Evolutionary conservation across 306 rosid genomes (phyloP).

Genomic region (Lablab purpureus): DNA sequence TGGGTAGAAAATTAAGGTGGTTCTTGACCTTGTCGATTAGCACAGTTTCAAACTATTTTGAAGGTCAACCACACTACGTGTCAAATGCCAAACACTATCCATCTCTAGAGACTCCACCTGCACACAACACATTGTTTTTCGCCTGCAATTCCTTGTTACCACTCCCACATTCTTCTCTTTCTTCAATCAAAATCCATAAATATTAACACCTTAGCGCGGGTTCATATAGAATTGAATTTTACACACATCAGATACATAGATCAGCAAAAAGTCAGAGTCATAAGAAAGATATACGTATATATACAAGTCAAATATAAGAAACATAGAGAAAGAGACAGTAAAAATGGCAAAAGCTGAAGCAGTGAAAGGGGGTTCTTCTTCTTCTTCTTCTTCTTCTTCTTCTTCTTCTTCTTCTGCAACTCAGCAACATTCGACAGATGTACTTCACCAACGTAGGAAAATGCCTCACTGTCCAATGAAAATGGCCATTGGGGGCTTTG

Average conservation of each 20-base stretch:
- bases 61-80: constrained; percentile 15
- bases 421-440: constrained; percentile 51
- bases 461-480: constrained; percentile 55
- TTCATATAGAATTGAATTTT: too few relatives aligned
- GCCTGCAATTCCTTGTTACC: constrained; percentile 47
- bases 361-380: background rate
- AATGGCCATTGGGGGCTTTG: constrained; percentile 70
- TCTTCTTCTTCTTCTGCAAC: background rate
- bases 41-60: background rate
- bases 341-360: constrained; percentile 43
- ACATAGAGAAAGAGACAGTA: background rate
- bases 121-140: constrained; percentile 35
- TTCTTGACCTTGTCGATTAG: too few relatives aligned
- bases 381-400: background rate
- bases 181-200: background rate
- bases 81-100: background rate
- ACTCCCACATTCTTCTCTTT: constrained; percentile 14
- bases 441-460: constrained; percentile 63
- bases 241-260: background rate
- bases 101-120: constrained; percentile 33
- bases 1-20: background rate
- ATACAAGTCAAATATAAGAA: background rate
- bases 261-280: background rate
- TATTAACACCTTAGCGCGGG: too few relatives aligned
- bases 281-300: too few relatives aligned